Conservation (phyloP, 2,329 filamentous ascomycete genomes). For the Fusarium sororula region DNA sequence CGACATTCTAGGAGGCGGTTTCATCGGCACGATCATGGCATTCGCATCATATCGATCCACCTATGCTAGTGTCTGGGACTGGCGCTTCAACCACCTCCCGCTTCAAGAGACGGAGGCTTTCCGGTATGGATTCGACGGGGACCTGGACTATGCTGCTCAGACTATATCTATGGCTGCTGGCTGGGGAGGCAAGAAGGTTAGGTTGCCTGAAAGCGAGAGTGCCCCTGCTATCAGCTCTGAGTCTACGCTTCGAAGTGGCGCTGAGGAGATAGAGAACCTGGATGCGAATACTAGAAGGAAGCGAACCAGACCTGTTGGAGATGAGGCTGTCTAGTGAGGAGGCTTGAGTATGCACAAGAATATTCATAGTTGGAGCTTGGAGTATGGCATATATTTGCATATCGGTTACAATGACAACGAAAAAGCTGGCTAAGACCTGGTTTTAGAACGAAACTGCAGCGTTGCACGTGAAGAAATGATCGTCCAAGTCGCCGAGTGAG, state of each 20-base stretch:
- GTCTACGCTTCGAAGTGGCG: conserved; percentile 27
- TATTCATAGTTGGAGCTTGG: background rate
- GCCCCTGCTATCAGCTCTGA: conserved; percentile 9
- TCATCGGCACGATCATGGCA: conserved; percentile 71
- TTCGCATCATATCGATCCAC: conserved; percentile 71
- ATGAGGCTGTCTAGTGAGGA: conserved; percentile 23
- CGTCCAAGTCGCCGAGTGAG: too few relatives aligned
- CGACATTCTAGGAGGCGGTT: conserved; percentile 70
- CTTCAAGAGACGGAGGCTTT: conserved; percentile 55
- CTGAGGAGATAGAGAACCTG: conserved; percentile 26
- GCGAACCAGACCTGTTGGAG: conserved; percentile 22
- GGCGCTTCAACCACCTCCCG: conserved; percentile 73
- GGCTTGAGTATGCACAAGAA: background rate
- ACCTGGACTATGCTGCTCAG: conserved; percentile 26
- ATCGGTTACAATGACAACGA: background rate
- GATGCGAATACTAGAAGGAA: conserved; percentile 29
- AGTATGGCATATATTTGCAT: background rate
- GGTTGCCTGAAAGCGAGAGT: conserved; percentile 15
- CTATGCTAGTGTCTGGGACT: conserved; percentile 76
- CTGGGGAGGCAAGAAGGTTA: conserved; percentile 40
- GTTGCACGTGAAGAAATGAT: too few relatives aligned
- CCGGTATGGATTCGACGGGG: conserved; percentile 28
- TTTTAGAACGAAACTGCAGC: too few relatives aligned
- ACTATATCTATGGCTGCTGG: conserved; percentile 40
- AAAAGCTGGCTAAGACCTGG: too few relatives aligned